Evolutionary conservation across 768 basidiomycete genomes (phyloP), one percentile per base, ranked within the genome.

Genomic region (Coprinopsis marcescibilis): DNA sequence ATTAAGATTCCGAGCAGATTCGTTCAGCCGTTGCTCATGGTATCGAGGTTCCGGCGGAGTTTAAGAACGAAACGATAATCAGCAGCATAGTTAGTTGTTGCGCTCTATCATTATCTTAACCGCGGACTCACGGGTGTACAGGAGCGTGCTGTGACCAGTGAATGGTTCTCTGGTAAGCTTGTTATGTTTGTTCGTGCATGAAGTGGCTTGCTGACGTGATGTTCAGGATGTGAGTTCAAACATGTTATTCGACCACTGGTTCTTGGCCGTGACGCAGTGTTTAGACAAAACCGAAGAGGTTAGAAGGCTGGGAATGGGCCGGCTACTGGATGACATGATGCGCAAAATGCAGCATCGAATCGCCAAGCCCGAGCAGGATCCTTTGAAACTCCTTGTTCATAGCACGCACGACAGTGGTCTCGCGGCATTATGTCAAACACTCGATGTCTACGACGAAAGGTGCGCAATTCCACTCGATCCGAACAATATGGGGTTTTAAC

Each of bases 281-380:
- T 20, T 61, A 84, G 87, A 89, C 62, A 78, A 78, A 60, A 77
- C 77, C 0, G 80, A 83, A 55, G 86, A 89, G 68, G 83, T 86
- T 45, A 75, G 83, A 1, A 72, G 80, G 30, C 66, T 92, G 3
- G 86, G 84, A 1, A 83, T 89, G 83, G 89, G 89, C 1, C 79
- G 76, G 8, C 69, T 90, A 10, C 72, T 92, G 2, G 68, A 72
- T 6, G 84, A 87, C 39, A 59, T 90, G 32, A 65, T 73, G n/a
- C 56, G 60, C 23, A 81, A 78, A 56, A 82, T 90, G 77, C 70
- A 79, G 46, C 59, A 62, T 35, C 85, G 86, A 60, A 68, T 71
- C 1, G 61, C 69, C 7, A 55, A 67, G 23, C 71, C 68, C 7
- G 62, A 64, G 7, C 55, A 63, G 3, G 76, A 82, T 49, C 71